These are phyloP conservation scores for Wickerhamiella occidentalis DNA, from an alignment of 805 yeast genomes.

Conservation along the genomic window DNA sequence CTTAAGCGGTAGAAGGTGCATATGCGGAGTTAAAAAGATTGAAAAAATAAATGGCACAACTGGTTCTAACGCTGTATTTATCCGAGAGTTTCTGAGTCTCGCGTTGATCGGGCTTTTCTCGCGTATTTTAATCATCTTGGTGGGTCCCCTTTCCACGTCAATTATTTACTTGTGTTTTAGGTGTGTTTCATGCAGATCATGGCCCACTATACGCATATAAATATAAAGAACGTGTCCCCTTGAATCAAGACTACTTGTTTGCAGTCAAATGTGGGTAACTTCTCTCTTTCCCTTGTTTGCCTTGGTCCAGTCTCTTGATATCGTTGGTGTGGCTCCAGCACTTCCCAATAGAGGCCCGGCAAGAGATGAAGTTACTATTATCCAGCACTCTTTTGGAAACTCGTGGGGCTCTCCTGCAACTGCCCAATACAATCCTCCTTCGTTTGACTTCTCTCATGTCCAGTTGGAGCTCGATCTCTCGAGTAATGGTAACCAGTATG, in stretches of 20 bases:
- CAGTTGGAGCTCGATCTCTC: constrained; percentile 26
- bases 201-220: not conserved
- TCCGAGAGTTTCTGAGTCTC: too few species aligned
- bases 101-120: too few species aligned
- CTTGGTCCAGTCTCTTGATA: not conserved
- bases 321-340: constrained; percentile 4
- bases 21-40: not conserved
- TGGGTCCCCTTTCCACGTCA: not conserved
- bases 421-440: constrained; percentile 25
- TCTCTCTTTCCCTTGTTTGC: not conserved
- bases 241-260: not conserved
- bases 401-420: constrained; percentile 28
- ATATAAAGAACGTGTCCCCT: too few species aligned
- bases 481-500: constrained; percentile 29
- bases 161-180: not conserved
- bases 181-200: constrained; percentile 6
- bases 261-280: not conserved
- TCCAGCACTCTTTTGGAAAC: constrained; percentile 25
- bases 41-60: not conserved
- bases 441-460: constrained; percentile 28
- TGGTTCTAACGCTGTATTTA: too few species aligned
- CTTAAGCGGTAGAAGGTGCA: not conserved
- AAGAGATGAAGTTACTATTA: constrained; percentile 15
- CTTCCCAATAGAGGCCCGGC: constrained; percentile 13
- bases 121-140: not conserved